These are phyloP conservation scores for Tetrahymena borealis DNA, from an alignment of 73 alveolate species.

Conservation along the genomic window DNA sequence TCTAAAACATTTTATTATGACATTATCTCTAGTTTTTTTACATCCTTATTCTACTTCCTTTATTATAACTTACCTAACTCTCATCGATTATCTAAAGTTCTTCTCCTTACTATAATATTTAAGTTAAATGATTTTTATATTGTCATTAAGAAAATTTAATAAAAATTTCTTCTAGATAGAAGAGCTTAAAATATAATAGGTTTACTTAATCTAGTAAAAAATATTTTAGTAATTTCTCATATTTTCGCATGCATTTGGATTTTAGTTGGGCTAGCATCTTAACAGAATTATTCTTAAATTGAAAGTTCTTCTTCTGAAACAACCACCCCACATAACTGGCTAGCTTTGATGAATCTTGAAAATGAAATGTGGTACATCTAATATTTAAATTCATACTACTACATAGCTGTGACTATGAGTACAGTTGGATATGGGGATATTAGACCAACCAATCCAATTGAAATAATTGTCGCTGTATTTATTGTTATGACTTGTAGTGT, in stretches of 20 bases:
- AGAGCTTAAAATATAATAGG: conserved; percentile 2
- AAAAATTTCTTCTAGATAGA: neutral
- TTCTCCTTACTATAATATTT: neutral
- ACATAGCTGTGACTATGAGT: conserved; percentile 18
- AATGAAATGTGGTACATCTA: neutral
- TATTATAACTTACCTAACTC: too few species aligned
- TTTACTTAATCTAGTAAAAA: conserved; percentile 7
- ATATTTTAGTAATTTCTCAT: conserved; percentile 22
- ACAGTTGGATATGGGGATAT: conserved; percentile 43
- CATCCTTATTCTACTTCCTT: too few species aligned
- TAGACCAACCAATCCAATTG: conserved; percentile 6
- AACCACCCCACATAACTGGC: conserved; percentile 7
- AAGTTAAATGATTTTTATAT: neutral
- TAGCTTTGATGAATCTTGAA: neutral
- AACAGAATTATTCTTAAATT: neutral
- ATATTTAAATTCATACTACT: conserved; percentile 20
- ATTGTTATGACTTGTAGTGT: conserved; percentile 27
- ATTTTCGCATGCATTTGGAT: conserved; percentile 32
- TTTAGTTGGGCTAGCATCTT: conserved; percentile 14
- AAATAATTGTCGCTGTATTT: conserved; percentile 5
- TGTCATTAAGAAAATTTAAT: neutral
- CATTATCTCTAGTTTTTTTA: neutral
- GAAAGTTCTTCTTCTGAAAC: neutral
- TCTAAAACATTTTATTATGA: neutral
- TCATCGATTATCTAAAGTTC: too few species aligned